Evolutionary conservation across 495 filamentous ascomycete genomes (phyloP), one percentile per base, ranked within the genome.

Genomic region (Xylaria castorea): DNA sequence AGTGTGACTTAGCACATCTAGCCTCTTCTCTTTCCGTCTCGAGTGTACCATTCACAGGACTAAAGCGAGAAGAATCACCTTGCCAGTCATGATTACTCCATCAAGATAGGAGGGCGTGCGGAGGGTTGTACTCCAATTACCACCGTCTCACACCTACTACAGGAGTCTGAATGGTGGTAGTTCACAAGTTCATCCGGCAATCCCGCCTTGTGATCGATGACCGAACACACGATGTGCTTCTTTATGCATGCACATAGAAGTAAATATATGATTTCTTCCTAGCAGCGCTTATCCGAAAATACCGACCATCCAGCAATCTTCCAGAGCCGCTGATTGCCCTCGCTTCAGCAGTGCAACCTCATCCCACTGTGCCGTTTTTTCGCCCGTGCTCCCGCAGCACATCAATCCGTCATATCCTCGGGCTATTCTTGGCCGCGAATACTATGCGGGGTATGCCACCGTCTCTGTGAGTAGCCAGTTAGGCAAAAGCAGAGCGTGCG

Each of bases 221-320:
- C 32, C 30, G 32, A 53, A 32, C 30, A 36, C 53, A 32, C 63
- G 0, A 32, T 34, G 12, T 25, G 30, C 8, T 34, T 30, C 16
- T 25, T 38, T 22, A 62, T 62, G 36, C 60, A 44, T 40, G 34
- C 36, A 64, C n/a, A n/a, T n/a, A 3, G 32, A 22, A 22, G 34
- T 61, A 61, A 9, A 40, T 61, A 61, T 36, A 61, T 38, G 34
- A 22, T 34, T 22, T 61, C 58, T 14, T 61, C 58, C 58, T n/a
- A 40, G 16, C 65, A 57, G 68, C 68, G 68, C 44, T 57, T 65
- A 66, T 62, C 69, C 61, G 61, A 71, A 71, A 71, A 71, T 71
- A 71, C 34, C 62, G 46, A 60, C 69, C 69, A 71, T 57, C 61
- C 60, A 71, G 69, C 69, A 30, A 57, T 48, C 68, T 65, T 48